Evolutionary conservation across 345 rosid species (phyloP), one percentile per base, ranked within the genome.

Genomic region (Pistacia integerrima): DNA sequence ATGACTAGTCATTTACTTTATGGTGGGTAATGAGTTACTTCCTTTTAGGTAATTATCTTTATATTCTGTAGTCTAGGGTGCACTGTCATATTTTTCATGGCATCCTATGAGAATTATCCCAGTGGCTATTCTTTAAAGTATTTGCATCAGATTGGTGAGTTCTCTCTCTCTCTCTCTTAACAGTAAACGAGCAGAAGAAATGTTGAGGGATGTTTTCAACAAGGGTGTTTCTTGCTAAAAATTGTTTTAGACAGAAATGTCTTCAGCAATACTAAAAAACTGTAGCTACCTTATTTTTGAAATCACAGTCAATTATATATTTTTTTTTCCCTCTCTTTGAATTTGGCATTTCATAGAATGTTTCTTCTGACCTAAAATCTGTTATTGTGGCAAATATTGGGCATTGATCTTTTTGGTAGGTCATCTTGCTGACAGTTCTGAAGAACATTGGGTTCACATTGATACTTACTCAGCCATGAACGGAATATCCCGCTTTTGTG

Each of bases 401-500:
- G 33, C 44, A 25, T 70, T 65, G 30, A 78, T 58, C 56, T 9
- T 61, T 67, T 54, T 67, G 54, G 5, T 90, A 93, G 98, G 92
- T 59, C 72, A 70, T 74, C 76, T 84, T 76, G 76, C 57, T 38
- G 78, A 85, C 66, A 78, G 51, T 81, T 83, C 67, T n/a, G 76
- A 79, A 61, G 90, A 83, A 66, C 82, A 74, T 75, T 89, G 85
- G 95, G 88, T 96, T 81, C 99, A 93, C 79, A 92, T 96, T 48
- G 99, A 96, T 83, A 65, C 97, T 11, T 96, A 83, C 85, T 86
- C 97, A 56, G 99, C 98, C 80, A 96, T 93, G 92, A 92, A 90
- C 86, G 99, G 99, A 49, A 96, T 96, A 80, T 96, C 98, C 63
- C 93, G 91, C 60, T 96, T 96, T 81, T 92, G 93, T 76, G 97